Evolutionary conservation across 2,329 filamentous ascomycete genomes (phyloP).

Genomic region (Fusarium decemcellulare): DNA sequence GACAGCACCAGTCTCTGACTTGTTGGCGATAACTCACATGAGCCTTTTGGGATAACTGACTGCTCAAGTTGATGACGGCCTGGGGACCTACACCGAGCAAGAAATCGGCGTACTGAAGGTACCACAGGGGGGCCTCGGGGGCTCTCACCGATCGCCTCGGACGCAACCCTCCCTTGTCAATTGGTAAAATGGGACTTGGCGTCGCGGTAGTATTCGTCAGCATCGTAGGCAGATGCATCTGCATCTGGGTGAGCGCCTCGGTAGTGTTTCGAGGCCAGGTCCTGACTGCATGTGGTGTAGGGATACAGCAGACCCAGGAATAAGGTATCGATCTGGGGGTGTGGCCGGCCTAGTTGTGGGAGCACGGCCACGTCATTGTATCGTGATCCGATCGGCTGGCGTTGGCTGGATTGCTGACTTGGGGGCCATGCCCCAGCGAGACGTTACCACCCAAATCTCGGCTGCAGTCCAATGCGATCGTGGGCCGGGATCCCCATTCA

Average conservation of each 20-base stretch:
- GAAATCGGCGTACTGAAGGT: constrained; percentile 31
- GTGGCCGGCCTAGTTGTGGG: constrained; percentile 20
- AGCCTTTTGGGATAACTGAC: constrained; percentile 32
- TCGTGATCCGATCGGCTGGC: constrained; percentile 46
- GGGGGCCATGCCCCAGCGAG: constrained; percentile 29
- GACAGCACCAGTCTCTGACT: constrained; percentile 12
- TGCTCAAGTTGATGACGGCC: constrained; percentile 30
- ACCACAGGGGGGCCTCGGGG: constrained; percentile 31
- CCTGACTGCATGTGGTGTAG: constrained; percentile 32
- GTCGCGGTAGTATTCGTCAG: constrained; percentile 32
- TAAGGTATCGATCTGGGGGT: constrained; percentile 42
- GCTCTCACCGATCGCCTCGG: constrained; percentile 45
- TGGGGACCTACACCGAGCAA: constrained; percentile 38
- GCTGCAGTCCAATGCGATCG: constrained; percentile 36
- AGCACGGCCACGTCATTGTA: constrained; percentile 47
- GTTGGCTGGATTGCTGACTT: constrained; percentile 30
- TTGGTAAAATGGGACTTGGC: constrained; percentile 30
- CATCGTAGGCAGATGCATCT: constrained; percentile 31
- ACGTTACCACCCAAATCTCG: constrained; percentile 37
- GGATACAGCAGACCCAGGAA: constrained; percentile 29
- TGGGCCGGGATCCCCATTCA: constrained; percentile 23
- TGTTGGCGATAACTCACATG: constrained; percentile 37
- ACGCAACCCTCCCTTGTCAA: constrained; percentile 39
- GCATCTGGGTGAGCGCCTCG: constrained; percentile 31
- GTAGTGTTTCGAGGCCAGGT: constrained; percentile 35